Conservation (phyloP, 2,329 filamentous ascomycete genomes). For the Daldinia sp. region DNA sequence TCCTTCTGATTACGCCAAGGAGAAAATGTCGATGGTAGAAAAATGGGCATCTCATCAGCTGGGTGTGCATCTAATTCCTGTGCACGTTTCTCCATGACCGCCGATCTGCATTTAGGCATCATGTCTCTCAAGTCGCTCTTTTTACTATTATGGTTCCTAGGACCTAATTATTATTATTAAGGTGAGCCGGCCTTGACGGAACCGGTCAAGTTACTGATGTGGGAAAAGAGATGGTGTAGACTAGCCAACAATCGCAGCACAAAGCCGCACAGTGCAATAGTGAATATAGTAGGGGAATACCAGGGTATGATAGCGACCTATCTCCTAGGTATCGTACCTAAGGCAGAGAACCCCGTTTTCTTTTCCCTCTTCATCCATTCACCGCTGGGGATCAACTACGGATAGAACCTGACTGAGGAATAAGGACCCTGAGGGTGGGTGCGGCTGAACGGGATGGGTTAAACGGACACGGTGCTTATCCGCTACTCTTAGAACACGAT, state of each 20-base stretch:
- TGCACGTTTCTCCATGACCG: conserved; percentile 21
- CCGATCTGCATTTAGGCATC: background rate
- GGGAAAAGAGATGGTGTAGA: background rate
- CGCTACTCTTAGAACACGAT: conserved; percentile 9
- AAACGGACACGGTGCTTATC: conserved; percentile 17
- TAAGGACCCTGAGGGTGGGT: conserved; percentile 22
- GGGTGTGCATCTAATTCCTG: conserved; percentile 2
- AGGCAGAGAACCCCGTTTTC: background rate
- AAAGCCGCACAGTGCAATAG: background rate
- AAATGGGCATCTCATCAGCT: conserved; percentile 16
- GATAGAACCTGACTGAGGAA: conserved; percentile 21
- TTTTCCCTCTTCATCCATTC: conserved; percentile 2
- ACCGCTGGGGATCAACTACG: conserved; percentile 14
- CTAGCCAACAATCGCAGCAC: conserved; percentile 10
- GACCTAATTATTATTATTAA: no score
- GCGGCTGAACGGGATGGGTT: conserved; percentile 13
- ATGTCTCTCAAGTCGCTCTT: background rate
- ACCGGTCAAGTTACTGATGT: background rate
- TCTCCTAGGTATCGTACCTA: no score
- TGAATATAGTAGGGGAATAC: no score
- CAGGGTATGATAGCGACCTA: no score
- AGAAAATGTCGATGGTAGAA: conserved; percentile 41
- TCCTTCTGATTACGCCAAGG: conserved; percentile 28
- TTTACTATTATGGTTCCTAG: background rate
- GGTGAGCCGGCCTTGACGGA: background rate